These are phyloP conservation scores for Laetiporus sulphureus DNA, from an alignment of 1,284 basidiomycete species.

Conservation along the genomic window DNA sequence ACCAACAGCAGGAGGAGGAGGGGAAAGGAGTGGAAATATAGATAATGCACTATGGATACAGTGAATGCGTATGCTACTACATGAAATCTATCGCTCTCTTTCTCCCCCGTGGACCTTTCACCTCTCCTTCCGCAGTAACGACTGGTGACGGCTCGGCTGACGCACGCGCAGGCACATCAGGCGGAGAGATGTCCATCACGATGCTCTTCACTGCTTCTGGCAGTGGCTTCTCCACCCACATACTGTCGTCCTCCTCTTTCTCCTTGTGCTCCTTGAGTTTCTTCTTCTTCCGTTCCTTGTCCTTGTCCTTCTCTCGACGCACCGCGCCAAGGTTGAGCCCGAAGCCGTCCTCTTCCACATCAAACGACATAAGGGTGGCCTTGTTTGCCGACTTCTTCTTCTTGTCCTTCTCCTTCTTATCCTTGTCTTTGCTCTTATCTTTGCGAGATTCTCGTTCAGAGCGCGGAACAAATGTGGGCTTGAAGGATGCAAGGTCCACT, in stretches of 20 bases:
- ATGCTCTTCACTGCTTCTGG: slow-evolving; percentile 35
- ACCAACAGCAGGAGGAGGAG: slow-evolving; percentile 7
- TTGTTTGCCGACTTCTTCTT: slow-evolving; percentile 34
- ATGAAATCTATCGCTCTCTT: slow-evolving; percentile 66
- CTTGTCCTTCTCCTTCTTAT: slow-evolving; percentile 34
- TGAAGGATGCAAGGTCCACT: slow-evolving; percentile 63
- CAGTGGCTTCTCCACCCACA: slow-evolving; percentile 58
- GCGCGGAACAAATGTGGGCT: slow-evolving; percentile 75
- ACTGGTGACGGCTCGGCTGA: no score
- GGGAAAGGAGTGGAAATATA: slow-evolving; percentile 7
- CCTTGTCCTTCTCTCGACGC: slow-evolving; percentile 30
- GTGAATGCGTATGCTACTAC: slow-evolving; percentile 25
- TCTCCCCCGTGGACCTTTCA: slow-evolving; percentile 34
- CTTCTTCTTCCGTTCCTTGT: slow-evolving; percentile 25
- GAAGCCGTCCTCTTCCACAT: slow-evolving; percentile 47
- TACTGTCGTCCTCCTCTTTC: slow-evolving; percentile 42
- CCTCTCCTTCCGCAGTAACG: slow-evolving; percentile 6
- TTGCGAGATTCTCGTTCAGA: slow-evolving; percentile 26
- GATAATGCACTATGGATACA: slow-evolving; percentile 7
- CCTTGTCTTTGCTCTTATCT: slow-evolving; percentile 32
- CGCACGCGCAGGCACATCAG: background rate
- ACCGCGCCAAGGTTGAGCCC: slow-evolving; percentile 29
- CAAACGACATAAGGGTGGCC: slow-evolving; percentile 59
- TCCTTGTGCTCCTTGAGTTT: slow-evolving; percentile 26
- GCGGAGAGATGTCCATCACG: background rate